Evolutionary conservation across 805 yeast species (phyloP).

Genomic region (Zygotorulaspora chibaensis): DNA sequence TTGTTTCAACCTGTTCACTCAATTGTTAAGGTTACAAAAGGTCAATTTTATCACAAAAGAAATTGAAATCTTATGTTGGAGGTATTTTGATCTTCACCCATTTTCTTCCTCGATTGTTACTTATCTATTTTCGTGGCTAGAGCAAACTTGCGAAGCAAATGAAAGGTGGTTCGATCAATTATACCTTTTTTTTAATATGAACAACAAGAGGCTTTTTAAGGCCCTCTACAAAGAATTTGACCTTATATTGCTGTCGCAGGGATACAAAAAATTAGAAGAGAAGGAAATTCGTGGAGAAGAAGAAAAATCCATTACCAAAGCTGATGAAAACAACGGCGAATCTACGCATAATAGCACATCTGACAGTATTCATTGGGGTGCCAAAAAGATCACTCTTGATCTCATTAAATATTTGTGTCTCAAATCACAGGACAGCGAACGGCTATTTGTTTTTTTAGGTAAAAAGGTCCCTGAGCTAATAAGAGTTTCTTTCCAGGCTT

Average conservation of each 20-base stretch:
- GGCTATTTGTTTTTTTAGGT: slow-evolving; percentile 1
- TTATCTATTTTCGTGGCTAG: slow-evolving; percentile 59
- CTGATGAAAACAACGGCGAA: slow-evolving; percentile 13
- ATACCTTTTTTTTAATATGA: slow-evolving; percentile 45
- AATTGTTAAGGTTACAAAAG: slow-evolving; percentile 53
- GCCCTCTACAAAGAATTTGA: slow-evolving; percentile 41
- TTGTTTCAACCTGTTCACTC: slow-evolving; percentile 55
- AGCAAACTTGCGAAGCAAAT: slow-evolving; percentile 42
- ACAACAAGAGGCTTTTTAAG: slow-evolving; percentile 41
- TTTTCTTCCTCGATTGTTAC: slow-evolving; percentile 41
- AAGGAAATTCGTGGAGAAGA: slow-evolving; percentile 44
- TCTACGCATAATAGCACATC: slow-evolving; percentile 17
- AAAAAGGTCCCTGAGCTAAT: slow-evolving; percentile 61
- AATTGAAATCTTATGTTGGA: slow-evolving; percentile 57
- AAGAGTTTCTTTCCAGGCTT: slow-evolving; percentile 72
- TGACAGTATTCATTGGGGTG: slow-evolving; percentile 41
- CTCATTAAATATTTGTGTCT: slow-evolving; percentile 28
- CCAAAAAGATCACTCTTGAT: slow-evolving; percentile 38
- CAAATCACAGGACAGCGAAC: slow-evolving; percentile 7
- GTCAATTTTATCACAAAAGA: slow-evolving; percentile 41
- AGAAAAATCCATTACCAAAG: slow-evolving; percentile 41
- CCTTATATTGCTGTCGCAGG: slow-evolving; percentile 38
- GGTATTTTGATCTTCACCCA: slow-evolving; percentile 46
- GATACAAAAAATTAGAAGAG: slow-evolving; percentile 31
- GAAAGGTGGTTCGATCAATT: slow-evolving; percentile 54